These are phyloP conservation scores for Phaeosphaeriaceae sp. DNA, from an alignment of 2,329 filamentous ascomycete species.

Conservation along the genomic window DNA sequence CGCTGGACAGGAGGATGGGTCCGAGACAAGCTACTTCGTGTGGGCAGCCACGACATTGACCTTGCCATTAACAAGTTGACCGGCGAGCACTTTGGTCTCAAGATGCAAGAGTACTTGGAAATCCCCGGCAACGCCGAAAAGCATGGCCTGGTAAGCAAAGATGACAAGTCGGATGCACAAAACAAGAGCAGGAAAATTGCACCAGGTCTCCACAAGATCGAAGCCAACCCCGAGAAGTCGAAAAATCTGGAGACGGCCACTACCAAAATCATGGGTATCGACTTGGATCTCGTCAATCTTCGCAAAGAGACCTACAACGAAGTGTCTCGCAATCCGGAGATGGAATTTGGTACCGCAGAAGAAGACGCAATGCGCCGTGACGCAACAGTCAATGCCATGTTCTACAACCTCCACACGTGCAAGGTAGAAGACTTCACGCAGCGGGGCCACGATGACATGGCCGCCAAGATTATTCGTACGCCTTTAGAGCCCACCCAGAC, in stretches of 20 bases:
- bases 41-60: constrained; percentile 80
- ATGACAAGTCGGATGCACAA: constrained; percentile 44
- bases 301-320: constrained; percentile 89
- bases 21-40: constrained; percentile 78
- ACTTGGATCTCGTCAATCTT: constrained; percentile 93
- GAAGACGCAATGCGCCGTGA: constrained; percentile 91
- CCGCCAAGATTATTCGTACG: constrained; percentile 75
- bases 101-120: constrained; percentile 73
- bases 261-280: constrained; percentile 81
- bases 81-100: constrained; percentile 74
- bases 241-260: constrained; percentile 95
- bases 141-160: constrained; percentile 59
- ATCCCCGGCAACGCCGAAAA: constrained; percentile 65
- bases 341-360: constrained; percentile 91
- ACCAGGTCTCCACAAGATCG: constrained; percentile 80
- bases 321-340: constrained; percentile 87
- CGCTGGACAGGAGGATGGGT: constrained; percentile 90
- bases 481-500: constrained; percentile 89
- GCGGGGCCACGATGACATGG: constrained; percentile 76
- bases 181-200: constrained; percentile 67
- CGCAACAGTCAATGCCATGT: constrained; percentile 93
- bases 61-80: constrained; percentile 88
- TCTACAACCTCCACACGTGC: constrained; percentile 87
- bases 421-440: constrained; percentile 85
- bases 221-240: constrained; percentile 92